These are phyloP conservation scores for Chlamydomonas applanata DNA, from an alignment of 139 green algal genomes.

Conservation along the genomic window DNA sequence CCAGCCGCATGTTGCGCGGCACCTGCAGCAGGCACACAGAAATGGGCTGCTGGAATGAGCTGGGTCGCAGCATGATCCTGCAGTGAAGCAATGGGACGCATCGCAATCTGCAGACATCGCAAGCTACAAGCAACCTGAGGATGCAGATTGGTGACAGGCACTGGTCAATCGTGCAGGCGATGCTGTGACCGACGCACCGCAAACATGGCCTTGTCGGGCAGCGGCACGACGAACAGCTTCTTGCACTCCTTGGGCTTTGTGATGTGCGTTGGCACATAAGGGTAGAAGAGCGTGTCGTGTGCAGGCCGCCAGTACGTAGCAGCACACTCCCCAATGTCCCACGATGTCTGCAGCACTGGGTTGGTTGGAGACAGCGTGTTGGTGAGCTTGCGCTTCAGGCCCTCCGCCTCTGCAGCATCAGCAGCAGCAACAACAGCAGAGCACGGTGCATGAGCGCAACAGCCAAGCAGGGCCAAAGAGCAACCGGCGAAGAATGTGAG, in stretches of 20 bases:
- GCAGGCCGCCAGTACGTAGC: constrained; percentile 81
- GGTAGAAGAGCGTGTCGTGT: constrained; percentile 94
- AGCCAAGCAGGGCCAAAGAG: too few relatives aligned
- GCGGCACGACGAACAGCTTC: constrained; percentile 81
- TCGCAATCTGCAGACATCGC: too few relatives aligned
- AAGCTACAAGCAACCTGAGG: too few relatives aligned
- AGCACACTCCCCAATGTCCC: constrained; percentile 47
- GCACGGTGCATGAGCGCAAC: neutral
- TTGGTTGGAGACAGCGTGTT: constrained; percentile 70
- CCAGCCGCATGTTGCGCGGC: constrained; percentile 88
- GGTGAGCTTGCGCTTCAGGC: constrained; percentile 85
- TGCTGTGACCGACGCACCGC: constrained; percentile 53
- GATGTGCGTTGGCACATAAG: constrained; percentile 93
- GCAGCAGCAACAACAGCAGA: constrained; percentile 7
- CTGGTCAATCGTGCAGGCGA: too few relatives aligned
- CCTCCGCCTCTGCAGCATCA: constrained; percentile 76
- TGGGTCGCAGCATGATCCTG: too few relatives aligned
- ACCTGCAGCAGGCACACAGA: constrained; percentile 63
- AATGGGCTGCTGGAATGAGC: too few relatives aligned
- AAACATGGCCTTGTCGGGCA: constrained; percentile 90
- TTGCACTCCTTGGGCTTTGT: constrained; percentile 92
- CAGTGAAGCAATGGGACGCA: too few relatives aligned
- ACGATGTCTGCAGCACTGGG: constrained; percentile 36
- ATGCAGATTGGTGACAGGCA: too few relatives aligned
- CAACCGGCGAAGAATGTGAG: too few relatives aligned